Evolutionary conservation across 129 eudicot species (phyloP).

Genomic region (Arctium minus): DNA sequence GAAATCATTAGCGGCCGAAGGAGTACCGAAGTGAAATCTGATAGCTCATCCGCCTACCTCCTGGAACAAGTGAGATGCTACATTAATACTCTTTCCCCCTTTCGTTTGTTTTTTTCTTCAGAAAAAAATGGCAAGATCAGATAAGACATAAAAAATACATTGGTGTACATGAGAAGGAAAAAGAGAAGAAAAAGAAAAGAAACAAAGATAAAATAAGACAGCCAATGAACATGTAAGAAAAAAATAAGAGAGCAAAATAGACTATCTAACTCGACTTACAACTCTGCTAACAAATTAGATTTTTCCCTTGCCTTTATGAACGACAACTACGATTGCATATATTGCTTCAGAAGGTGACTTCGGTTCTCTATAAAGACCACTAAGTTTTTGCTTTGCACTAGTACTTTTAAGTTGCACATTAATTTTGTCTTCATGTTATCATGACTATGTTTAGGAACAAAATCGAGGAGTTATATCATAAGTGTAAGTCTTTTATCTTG

Average conservation of each 20-base stretch:
- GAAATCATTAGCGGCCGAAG: conserved; percentile 62
- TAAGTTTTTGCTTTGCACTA: too few species aligned
- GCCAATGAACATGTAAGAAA: neutral
- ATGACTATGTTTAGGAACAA: too few species aligned
- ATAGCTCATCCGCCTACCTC: conserved; percentile 40
- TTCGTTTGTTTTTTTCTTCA: neutral
- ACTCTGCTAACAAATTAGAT: neutral
- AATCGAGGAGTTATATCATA: too few species aligned
- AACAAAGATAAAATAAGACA: neutral
- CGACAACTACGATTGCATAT: neutral
- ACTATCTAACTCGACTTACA: neutral
- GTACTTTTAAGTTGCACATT: too few species aligned
- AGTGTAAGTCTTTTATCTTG: too few species aligned
- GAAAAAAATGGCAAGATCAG: neutral
- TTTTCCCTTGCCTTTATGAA: neutral
- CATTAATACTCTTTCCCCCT: neutral
- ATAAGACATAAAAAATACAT: neutral
- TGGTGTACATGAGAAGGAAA: neutral
- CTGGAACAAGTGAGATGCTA: conserved; percentile 45
- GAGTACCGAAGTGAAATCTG: conserved; percentile 40
- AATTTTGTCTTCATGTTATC: too few species aligned
- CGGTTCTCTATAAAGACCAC: neutral
- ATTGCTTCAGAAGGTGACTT: neutral
- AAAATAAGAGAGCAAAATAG: neutral
- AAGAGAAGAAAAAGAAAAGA: neutral